phyloP scores from a whole-genome alignment of 192 early-diverging fungal genomes.

The Podochytrium sp. region DNA sequence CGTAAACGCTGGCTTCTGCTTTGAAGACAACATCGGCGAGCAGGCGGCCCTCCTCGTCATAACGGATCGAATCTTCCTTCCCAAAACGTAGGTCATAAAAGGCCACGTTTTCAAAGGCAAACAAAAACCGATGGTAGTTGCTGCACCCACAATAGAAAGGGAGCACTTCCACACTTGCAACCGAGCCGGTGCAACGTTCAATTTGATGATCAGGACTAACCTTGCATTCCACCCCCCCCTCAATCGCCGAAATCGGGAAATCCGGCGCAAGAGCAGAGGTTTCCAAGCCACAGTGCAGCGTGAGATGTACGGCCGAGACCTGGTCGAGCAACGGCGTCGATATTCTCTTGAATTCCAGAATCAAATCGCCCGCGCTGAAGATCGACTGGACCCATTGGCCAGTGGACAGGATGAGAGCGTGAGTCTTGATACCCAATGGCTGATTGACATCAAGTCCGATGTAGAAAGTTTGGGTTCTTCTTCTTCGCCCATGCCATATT shows the following conservation, averaged over 20 bases:
- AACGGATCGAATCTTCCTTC: not conserved
- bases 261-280: too few species aligned
- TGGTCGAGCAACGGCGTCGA: too few species aligned
- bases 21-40: not conserved
- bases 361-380: too few species aligned
- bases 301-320: too few species aligned
- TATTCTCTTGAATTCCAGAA: too few species aligned
- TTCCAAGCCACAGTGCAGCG: too few species aligned
- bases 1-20: not conserved
- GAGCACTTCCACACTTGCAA: not conserved
- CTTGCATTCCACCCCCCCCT: too few species aligned
- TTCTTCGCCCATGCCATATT: too few species aligned
- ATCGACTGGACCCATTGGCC: not conserved
- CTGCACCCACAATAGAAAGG: not conserved
- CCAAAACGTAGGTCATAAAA: not conserved
- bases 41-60: not conserved
- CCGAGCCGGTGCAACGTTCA: too few species aligned
- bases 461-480: too few species aligned
- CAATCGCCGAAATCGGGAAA: too few species aligned
- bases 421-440: not conserved
- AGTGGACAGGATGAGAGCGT: not conserved
- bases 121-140: not conserved
- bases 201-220: too few species aligned
- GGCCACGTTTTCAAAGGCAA: not conserved
- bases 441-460: not conserved